A percentile compares a stretch with the other conserved stretches of the same genome.
Conservation (phyloP, 176 grass and related monocot species). For the Secale cereale region DNA sequence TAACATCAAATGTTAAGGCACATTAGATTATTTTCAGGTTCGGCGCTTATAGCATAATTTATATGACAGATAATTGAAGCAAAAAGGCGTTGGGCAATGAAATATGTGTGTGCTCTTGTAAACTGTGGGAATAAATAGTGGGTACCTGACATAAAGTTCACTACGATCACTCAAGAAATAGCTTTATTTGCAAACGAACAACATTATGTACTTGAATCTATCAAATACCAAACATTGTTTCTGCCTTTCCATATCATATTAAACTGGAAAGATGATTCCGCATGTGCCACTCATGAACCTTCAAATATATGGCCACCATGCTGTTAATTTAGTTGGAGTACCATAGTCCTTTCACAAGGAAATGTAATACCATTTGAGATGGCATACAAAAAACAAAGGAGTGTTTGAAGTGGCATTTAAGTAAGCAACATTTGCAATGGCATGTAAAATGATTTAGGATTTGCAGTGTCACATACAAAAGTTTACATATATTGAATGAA, state of each 20-base stretch:
- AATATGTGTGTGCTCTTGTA: background rate
- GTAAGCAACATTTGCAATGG: background rate
- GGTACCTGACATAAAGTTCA: background rate
- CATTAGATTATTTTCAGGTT: background rate
- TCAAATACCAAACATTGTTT: background rate
- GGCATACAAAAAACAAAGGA: background rate
- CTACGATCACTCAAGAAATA: conserved; percentile 3
- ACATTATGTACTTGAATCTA: background rate
- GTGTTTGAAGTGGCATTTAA: background rate
- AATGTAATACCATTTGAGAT: background rate
- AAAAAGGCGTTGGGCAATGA: background rate
- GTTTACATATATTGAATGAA: background rate
- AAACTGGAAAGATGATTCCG: background rate
- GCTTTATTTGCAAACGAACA: background rate
- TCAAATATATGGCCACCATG: background rate
- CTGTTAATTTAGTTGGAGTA: background rate
- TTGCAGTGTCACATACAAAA: background rate
- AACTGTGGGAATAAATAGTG: background rate
- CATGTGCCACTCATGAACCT: background rate
- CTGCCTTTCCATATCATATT: background rate
- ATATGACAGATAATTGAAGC: background rate
- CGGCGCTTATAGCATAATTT: background rate
- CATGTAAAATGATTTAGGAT: background rate
- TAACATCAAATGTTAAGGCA: background rate
- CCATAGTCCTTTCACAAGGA: background rate